Percentiles rank a stretch among this genome's conserved stretches.
Evolutionary conservation across 1,284 basidiomycete genomes (phyloP).

Genomic region (Uromyces viciae-fabae): DNA sequence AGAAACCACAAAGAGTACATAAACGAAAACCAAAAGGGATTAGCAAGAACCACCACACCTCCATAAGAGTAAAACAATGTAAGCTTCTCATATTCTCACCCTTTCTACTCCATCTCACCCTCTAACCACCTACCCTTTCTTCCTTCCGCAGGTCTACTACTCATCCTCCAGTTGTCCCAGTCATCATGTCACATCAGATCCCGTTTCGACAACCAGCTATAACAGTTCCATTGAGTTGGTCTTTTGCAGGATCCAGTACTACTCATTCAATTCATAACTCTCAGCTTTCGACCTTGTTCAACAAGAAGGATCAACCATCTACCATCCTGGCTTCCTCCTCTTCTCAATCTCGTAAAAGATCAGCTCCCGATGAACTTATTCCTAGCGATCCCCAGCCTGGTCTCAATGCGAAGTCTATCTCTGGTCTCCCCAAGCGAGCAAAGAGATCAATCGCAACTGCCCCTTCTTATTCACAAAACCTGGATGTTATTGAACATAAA

Average conservation of each 20-base stretch:
- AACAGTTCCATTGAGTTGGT: slow-evolving; percentile 22
- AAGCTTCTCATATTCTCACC: too few species aligned
- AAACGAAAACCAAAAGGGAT: too few species aligned
- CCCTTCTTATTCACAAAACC: not conserved
- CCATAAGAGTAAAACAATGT: too few species aligned
- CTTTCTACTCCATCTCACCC: not conserved
- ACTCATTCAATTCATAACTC: not conserved
- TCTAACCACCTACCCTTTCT: not conserved
- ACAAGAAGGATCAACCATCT: not conserved
- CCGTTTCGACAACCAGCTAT: slow-evolving; percentile 40
- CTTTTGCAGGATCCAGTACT: slow-evolving; percentile 2
- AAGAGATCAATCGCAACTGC: slow-evolving; percentile 8
- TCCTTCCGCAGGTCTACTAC: slow-evolving; percentile 14
- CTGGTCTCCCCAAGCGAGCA: slow-evolving; percentile 13
- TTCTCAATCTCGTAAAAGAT: slow-evolving; percentile 27
- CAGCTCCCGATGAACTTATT: slow-evolving; percentile 23
- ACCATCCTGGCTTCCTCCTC: not conserved
- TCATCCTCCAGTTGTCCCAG: slow-evolving; percentile 8
- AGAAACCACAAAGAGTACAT: too few species aligned
- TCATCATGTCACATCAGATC: slow-evolving; percentile 26
- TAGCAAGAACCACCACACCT: too few species aligned
- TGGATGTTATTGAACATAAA: not conserved
- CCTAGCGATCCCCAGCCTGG: not conserved
- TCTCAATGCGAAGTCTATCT: not conserved
- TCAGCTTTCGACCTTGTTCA: not conserved